phyloP scores from a whole-genome alignment of 1,139 yeast genomes.

The Taphrina confusa region DNA sequence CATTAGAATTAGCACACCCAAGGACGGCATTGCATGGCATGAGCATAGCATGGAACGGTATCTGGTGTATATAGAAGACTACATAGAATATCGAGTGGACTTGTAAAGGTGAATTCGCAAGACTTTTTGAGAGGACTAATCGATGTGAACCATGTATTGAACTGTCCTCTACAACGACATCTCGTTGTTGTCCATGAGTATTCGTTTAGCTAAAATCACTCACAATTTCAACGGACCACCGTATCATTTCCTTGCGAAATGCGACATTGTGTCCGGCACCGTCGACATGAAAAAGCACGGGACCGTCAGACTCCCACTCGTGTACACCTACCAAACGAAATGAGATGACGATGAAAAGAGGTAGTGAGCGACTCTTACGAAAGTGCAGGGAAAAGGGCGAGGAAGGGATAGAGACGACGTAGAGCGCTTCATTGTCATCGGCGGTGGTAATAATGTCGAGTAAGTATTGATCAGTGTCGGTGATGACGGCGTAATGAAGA shows the following conservation, averaged over 20 bases:
- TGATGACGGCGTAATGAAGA: not conserved
- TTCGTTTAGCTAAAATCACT: no score
- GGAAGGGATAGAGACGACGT: not conserved
- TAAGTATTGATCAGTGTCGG: not conserved
- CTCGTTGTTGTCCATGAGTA: no score
- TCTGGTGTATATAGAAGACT: no score
- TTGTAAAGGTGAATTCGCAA: no score
- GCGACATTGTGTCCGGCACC: not conserved
- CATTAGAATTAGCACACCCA: not conserved
- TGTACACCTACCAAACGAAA: no score
- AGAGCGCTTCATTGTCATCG: not conserved
- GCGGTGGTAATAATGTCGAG: not conserved
- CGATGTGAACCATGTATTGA: no score
- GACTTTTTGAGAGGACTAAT: no score
- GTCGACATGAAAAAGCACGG: no score
- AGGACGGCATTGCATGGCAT: slow-evolving; percentile 1
- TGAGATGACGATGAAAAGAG: no score
- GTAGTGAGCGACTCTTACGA: not conserved
- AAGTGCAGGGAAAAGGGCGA: not conserved
- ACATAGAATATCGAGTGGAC: no score
- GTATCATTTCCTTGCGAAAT: not conserved
- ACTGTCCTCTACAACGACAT: no score
- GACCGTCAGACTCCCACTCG: no score
- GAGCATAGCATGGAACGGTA: not conserved
- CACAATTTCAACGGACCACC: not conserved